Base-by-base conservation (phyloP, 2,329 filamentous ascomycete genomes). In the Monosporascus ibericus region DNA sequence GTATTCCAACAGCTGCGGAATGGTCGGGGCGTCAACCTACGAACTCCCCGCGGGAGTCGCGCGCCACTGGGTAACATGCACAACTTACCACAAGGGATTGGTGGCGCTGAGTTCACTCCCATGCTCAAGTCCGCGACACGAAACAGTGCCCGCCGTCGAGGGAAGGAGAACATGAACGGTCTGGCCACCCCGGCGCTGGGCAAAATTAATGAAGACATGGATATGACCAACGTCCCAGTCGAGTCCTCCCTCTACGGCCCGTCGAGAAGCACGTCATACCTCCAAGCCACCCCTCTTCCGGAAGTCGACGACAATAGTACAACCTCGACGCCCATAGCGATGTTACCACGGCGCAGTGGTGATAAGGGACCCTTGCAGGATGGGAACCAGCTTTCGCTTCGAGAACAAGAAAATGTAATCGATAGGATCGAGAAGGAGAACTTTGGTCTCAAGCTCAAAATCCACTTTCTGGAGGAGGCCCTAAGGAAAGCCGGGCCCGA, bases 401-500 rank as follows among this genome's bases (percentile, higher is more conserved):
- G 91, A 55, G 94, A 99, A 67, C 94, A 99, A 70, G 94, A 97
- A 71, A 91, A 90, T 61, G 88, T 94, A 60, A 92, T 99, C 61
- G 90, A 96, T 72, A 89, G 89, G 65, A 92, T 99, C 62, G 91
- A 96, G 67, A 99, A 99, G 75, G 94, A 97, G 66, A 99, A 99
- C 66, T 99, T 97, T 67, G 90, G 90, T 24, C 78, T 99, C 50
- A 97, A 97, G 71, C 80, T 97, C 61, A 96, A 96, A 70, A 96
- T 97, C 50, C 91, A 97, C 70, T 99, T 95, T 68, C 79, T 99
- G 52, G 91, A 99, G 68, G 90, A 97, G 61, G 89, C 90, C 15
- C 73, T 99, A 48, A 83, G 86, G 50, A 96, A 95, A 68, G 84
- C 87, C 51, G 92, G 92, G 1, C 91, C 90, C 7, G 90, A 92